Evolutionary conservation across 2,329 filamentous ascomycete genomes (phyloP), one percentile per base, ranked within the genome.

Genomic region (Fusarium heterosporum): DNA sequence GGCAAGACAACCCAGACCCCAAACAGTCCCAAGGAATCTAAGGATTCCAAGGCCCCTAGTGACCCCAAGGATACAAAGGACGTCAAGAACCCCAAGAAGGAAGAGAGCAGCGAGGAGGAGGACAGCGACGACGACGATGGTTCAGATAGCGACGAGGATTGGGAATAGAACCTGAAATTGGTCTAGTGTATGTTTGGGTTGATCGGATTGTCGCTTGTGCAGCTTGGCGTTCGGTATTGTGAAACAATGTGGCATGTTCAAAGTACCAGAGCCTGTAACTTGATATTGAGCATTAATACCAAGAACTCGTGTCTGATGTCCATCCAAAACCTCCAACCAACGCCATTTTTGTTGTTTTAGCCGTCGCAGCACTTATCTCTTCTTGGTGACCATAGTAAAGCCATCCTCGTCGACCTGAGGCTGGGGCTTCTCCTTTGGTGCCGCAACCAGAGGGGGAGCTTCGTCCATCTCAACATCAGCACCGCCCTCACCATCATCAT

Each of bases 361-460:
- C 73, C 72, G 76, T 76, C n/a, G 51, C 32, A 34, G 26, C 26
- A 7, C 41, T 52, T 63, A 63, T 80, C 77, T 84, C 81, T 83
- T 91, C 72, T 86, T 84, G 55, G 88, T 85, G 68, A 93, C 91
- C 78, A 86, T 92, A 16, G 89, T 92, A 76, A 95, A 95, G 6
- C 92, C 92, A 74, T 95, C 92, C 69, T 93, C 91, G 77, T 95
- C 92, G 43, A 94, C 83, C 76, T 93, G 87, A 0, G 91, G 90
- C 74, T 86, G 84, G 16, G 82, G 77, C 79, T 89, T 92, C 77
- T 92, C 88, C 76, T 84, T 89, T 14, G 82, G 81, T 43, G 76
- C 81, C 38, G 82, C 75, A 39, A 89, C 85, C 64, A 91, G 77
- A 42, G 84, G 78, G 9, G 90, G 88, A 34, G 90, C 91, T 62